phyloP scores from a whole-genome alignment of 176 grass and related monocot species.

The Oryza meyeriana region DNA sequence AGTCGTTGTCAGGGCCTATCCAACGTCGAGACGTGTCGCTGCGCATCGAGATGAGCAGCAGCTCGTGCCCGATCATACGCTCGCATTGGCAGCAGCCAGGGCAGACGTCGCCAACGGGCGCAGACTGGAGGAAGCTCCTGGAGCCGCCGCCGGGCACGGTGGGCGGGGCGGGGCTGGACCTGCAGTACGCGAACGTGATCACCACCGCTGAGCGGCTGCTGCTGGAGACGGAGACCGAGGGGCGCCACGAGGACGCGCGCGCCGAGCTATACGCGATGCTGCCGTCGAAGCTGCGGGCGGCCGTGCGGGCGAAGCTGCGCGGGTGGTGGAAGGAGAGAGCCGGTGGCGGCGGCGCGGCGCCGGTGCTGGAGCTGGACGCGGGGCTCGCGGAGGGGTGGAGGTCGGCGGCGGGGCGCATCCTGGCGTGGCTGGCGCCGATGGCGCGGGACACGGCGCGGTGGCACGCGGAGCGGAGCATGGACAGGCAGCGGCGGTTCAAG shows the following conservation, averaged over 20 bases:
- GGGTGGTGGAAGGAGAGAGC: conserved; percentile 43
- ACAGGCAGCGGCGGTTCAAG: conserved; percentile 33
- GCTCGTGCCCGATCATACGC: conserved; percentile 48
- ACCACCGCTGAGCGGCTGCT: conserved; percentile 35
- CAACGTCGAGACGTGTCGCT: conserved; percentile 4
- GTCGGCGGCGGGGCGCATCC: conserved; percentile 37
- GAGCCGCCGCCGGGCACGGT: conserved; percentile 35
- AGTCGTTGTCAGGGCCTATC: conserved; percentile 48
- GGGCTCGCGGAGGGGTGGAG: conserved; percentile 52
- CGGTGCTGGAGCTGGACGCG: not conserved
- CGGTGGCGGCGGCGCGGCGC: not conserved
- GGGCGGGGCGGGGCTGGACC: conserved; percentile 43
- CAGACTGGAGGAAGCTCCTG: conserved; percentile 30
- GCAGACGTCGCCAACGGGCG: not conserved
- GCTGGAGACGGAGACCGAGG: conserved; percentile 14
- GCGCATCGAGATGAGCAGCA: not conserved
- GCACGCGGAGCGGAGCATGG: conserved; percentile 57
- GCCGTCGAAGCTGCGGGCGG: conserved; percentile 25
- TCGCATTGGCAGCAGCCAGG: not conserved
- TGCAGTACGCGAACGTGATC: conserved; percentile 54
- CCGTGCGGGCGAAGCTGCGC: conserved; percentile 42
- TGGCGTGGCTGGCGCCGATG: conserved; percentile 52
- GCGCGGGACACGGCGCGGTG: conserved; percentile 49
- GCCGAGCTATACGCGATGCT: conserved; percentile 49
- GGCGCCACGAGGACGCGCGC: conserved; percentile 14